A percentile compares a stretch with the other conserved stretches of the same genome.
Evolutionary conservation across 306 rosid species (phyloP).

Genomic region (Dalbergia cultrata): DNA sequence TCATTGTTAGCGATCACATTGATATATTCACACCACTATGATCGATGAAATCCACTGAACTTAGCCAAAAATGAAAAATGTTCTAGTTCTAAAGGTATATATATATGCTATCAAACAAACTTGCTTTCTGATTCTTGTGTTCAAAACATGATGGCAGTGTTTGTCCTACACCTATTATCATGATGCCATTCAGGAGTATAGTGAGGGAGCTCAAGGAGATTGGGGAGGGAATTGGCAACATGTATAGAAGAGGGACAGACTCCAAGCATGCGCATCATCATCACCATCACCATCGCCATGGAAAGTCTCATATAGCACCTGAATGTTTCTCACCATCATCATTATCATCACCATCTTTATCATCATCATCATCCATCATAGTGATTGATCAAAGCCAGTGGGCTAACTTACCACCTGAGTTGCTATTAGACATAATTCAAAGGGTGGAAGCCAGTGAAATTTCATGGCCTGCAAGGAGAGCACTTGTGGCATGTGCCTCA

Average conservation of each 20-base stretch:
- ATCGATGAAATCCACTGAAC: slow-evolving; percentile 38
- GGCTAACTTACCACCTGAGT: slow-evolving; percentile 87
- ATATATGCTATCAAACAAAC: neutral
- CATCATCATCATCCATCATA: slow-evolving; percentile 21
- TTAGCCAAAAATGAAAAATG: slow-evolving; percentile 2
- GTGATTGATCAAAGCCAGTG: slow-evolving; percentile 61
- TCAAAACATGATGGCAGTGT: slow-evolving; percentile 24
- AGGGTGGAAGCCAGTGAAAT: slow-evolving; percentile 81
- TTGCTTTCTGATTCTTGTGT: slow-evolving; percentile 18
- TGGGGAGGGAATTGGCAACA: slow-evolving; percentile 65
- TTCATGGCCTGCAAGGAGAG: slow-evolving; percentile 88
- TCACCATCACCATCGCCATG: slow-evolving; percentile 55
- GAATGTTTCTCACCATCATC: slow-evolving; percentile 57
- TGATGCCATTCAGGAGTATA: slow-evolving; percentile 68
- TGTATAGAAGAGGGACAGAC: slow-evolving; percentile 59
- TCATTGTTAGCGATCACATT: slow-evolving; percentile 13
- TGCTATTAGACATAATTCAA: slow-evolving; percentile 83
- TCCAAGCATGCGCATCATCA: slow-evolving; percentile 45
- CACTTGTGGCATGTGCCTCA: slow-evolving; percentile 83
- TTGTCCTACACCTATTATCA: slow-evolving; percentile 38
- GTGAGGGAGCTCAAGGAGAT: slow-evolving; percentile 68
- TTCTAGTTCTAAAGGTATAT: neutral
- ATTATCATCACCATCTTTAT: slow-evolving; percentile 26
- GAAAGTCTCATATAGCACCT: slow-evolving; percentile 84
- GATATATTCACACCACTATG: neutral